Percentiles rank a stretch among this genome's conserved stretches.
Evolutionary conservation across 352 stramenopile genomes (phyloP).

Genomic region (Phytophthora pisi): DNA sequence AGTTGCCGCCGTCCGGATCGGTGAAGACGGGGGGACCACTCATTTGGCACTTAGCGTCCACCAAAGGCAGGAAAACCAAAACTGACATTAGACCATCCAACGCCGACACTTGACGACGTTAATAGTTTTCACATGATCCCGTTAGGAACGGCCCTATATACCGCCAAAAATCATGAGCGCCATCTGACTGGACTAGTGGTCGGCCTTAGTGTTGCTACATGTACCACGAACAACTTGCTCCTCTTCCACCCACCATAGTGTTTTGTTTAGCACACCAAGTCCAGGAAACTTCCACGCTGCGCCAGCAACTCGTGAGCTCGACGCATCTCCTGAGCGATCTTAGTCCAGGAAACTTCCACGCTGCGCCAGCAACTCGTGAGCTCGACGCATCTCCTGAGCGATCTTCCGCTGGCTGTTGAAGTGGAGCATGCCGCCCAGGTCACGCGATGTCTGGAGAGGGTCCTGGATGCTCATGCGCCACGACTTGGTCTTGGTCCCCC

Average conservation of each 20-base stretch:
- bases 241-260: neutral
- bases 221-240: neutral
- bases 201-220: neutral
- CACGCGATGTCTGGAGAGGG: conserved; percentile 67
- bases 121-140: too few species aligned
- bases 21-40: neutral
- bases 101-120: too few species aligned
- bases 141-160: too few species aligned
- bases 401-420: conserved; percentile 60
- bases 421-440: conserved; percentile 72
- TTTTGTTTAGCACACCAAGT: conserved; percentile 26
- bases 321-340: conserved; percentile 60
- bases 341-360: conserved; percentile 37
- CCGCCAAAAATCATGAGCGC: too few species aligned
- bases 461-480: conserved; percentile 87
- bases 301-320: conserved; percentile 48
- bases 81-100: too few species aligned
- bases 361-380: conserved; percentile 35
- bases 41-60: too few species aligned
- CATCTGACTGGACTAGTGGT: neutral
- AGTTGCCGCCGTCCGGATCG: too few species aligned
- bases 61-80: too few species aligned
- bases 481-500: conserved; percentile 48
- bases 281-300: conserved; percentile 33
- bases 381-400: conserved; percentile 56